Percentiles rank a stretch among this genome's conserved stretches.
These are phyloP conservation scores for Infundibulicybe gibba DNA, from an alignment of 768 basidiomycete species.

Conservation along the genomic window DNA sequence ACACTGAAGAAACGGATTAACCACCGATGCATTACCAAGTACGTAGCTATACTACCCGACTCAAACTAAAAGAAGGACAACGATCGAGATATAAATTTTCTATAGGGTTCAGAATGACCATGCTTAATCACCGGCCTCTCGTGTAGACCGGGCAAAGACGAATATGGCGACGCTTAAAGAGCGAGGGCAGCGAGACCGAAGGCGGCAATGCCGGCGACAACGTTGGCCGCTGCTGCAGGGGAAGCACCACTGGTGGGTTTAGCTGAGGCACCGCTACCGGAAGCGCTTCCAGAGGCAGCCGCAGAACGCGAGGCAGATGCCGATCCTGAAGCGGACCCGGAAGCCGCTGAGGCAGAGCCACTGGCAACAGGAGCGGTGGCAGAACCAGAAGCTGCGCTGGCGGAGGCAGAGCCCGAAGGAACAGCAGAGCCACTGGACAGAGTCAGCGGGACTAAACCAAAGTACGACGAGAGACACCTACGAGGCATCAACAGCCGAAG, in stretches of 20 bases:
- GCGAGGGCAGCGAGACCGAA: constrained; percentile 39
- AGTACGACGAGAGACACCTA: neutral
- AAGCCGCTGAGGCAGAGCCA: too few species aligned
- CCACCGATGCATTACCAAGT: too few species aligned
- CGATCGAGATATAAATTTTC: too few species aligned
- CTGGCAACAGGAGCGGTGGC: constrained; percentile 9
- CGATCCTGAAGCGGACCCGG: too few species aligned
- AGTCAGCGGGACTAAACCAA: neutral
- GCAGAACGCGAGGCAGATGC: too few species aligned
- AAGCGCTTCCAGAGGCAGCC: too few species aligned
- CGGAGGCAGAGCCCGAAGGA: constrained; percentile 1
- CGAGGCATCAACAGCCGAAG: neutral
- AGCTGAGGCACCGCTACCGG: constrained; percentile 1
- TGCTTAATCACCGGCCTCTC: too few species aligned
- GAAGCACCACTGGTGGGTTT: constrained; percentile 12
- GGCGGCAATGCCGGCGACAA: constrained; percentile 37
- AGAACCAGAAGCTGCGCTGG: constrained; percentile 7
- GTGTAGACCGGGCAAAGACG: too few species aligned
- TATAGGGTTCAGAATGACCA: too few species aligned
- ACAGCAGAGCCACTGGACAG: neutral
- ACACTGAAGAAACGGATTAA: too few species aligned
- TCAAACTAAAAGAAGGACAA: too few species aligned
- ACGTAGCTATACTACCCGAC: too few species aligned
- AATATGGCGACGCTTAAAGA: constrained; percentile 32
- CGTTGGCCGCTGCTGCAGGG: constrained; percentile 26